Conservation (phyloP, 2,329 filamentous ascomycete species). For the Talaromyces sp. region DNA sequence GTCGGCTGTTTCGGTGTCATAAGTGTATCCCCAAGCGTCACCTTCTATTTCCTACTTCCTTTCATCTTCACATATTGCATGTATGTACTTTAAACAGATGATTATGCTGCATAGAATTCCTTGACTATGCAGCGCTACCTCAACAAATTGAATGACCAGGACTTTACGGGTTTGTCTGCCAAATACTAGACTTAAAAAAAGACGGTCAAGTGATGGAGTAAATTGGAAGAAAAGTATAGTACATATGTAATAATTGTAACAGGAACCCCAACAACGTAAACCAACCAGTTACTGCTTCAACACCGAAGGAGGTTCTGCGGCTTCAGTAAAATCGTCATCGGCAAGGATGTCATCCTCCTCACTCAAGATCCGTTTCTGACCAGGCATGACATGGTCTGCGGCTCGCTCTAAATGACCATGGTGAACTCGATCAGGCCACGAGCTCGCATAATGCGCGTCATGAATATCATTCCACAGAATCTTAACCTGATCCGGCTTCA, state of each 20-base stretch:
- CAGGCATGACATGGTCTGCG: constrained; percentile 36
- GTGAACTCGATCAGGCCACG: constrained; percentile 43
- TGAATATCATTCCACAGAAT: constrained; percentile 47
- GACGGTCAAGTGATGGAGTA: neutral
- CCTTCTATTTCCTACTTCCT: neutral
- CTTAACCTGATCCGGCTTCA: constrained; percentile 37
- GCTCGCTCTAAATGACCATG: constrained; percentile 42
- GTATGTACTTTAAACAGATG: constrained; percentile 14
- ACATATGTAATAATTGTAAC: constrained; percentile 21
- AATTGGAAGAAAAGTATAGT: constrained; percentile 8
- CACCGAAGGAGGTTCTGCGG: neutral
- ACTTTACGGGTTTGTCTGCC: neutral
- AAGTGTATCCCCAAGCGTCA: neutral
- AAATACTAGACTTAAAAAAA: neutral
- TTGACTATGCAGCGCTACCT: neutral
- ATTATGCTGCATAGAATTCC: constrained; percentile 5
- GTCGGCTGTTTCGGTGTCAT: neutral
- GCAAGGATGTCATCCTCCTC: constrained; percentile 25
- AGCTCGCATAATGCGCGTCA: constrained; percentile 41
- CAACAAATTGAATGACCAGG: constrained; percentile 1
- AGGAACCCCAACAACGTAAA: neutral
- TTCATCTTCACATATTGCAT: neutral
- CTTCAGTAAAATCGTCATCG: constrained; percentile 20
- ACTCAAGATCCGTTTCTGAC: constrained; percentile 24
- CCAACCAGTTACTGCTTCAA: neutral